These are phyloP conservation scores for Hansenula lynferdii DNA, from an alignment of 1,139 yeast species.

Conservation along the genomic window DNA sequence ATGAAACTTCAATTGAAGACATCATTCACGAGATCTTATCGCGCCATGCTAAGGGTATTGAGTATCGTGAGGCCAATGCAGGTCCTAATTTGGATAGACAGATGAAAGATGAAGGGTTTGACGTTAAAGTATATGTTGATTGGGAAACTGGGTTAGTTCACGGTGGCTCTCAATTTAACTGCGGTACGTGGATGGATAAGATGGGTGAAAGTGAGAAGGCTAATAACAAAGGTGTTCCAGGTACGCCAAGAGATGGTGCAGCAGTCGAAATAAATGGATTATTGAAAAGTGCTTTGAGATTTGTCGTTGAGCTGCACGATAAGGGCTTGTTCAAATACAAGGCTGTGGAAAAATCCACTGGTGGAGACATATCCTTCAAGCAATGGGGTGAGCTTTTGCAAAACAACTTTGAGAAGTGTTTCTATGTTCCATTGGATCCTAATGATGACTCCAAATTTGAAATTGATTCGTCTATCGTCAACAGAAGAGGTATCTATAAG, in stretches of 20 bases:
- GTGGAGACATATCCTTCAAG: slow-evolving; percentile 42
- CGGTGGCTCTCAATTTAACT: slow-evolving; percentile 90
- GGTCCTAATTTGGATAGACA: slow-evolving; percentile 85
- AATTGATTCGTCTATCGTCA: slow-evolving; percentile 60
- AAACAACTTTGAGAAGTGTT: slow-evolving; percentile 72
- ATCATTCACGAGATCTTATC: slow-evolving; percentile 73
- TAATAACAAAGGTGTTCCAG: slow-evolving; percentile 84
- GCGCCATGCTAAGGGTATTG: slow-evolving; percentile 86
- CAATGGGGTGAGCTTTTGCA: slow-evolving; percentile 73
- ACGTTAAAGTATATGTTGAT: slow-evolving; percentile 74
- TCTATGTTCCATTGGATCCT: slow-evolving; percentile 65
- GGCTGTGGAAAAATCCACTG: slow-evolving; percentile 54
- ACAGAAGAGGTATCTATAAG: slow-evolving; percentile 92
- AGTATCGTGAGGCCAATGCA: slow-evolving; percentile 93
- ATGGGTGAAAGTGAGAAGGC: slow-evolving; percentile 94
- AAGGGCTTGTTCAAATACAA: slow-evolving; percentile 53
- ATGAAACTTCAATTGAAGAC: slow-evolving; percentile 67
- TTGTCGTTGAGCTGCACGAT: slow-evolving; percentile 57
- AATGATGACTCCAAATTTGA: slow-evolving; percentile 51
- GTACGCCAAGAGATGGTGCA: slow-evolving; percentile 97
- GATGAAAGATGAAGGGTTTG: slow-evolving; percentile 90
- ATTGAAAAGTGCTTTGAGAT: slow-evolving; percentile 76
- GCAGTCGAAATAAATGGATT: slow-evolving; percentile 91
- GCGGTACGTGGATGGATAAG: slow-evolving; percentile 99
- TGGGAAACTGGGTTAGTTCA: slow-evolving; percentile 85